Percentiles rank a stretch among this genome's conserved stretches.
phyloP scores from a whole-genome alignment of 2,329 filamentous ascomycete genomes.

The Aureobasidium mangrovei region DNA sequence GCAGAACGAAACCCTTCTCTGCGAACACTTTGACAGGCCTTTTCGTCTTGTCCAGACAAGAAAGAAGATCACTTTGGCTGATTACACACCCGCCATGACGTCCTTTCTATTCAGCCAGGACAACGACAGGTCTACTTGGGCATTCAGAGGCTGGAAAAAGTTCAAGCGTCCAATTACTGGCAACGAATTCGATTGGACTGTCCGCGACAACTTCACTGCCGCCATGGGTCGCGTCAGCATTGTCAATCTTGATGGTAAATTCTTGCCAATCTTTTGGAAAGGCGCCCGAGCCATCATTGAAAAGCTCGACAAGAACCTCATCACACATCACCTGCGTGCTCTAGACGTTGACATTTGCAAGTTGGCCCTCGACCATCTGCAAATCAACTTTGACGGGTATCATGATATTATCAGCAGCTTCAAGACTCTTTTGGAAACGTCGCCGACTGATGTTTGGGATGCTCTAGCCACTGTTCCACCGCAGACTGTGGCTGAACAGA shows the following conservation, averaged over 20 bases:
- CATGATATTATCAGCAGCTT: slow-evolving; percentile 63
- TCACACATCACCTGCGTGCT: slow-evolving; percentile 68
- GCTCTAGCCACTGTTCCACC: slow-evolving; percentile 74
- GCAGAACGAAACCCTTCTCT: slow-evolving; percentile 43
- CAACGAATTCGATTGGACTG: slow-evolving; percentile 78
- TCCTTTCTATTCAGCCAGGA: slow-evolving; percentile 75
- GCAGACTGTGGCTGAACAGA: slow-evolving; percentile 70
- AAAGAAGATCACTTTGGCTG: slow-evolving; percentile 66
- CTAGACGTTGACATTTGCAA: slow-evolving; percentile 63
- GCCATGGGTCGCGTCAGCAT: slow-evolving; percentile 56
- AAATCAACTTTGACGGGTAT: slow-evolving; percentile 45
- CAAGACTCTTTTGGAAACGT: slow-evolving; percentile 62
- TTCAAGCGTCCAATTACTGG: slow-evolving; percentile 55
- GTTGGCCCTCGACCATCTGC: slow-evolving; percentile 56
- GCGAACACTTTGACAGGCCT: slow-evolving; percentile 65
- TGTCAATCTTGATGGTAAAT: slow-evolving; percentile 41
- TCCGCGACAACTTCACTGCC: slow-evolving; percentile 62
- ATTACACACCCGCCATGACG: slow-evolving; percentile 72
- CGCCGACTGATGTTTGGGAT: slow-evolving; percentile 77
- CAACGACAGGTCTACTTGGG: slow-evolving; percentile 56
- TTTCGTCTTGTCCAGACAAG: slow-evolving; percentile 74
- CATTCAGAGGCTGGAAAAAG: slow-evolving; percentile 57
- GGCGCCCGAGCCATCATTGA: slow-evolving; percentile 66
- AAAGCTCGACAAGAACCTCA: slow-evolving; percentile 62
- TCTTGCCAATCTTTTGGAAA: slow-evolving; percentile 69